Base-by-base conservation (phyloP, 768 basidiomycete genomes). In the Cantharellus cinnabarinus region DNA sequence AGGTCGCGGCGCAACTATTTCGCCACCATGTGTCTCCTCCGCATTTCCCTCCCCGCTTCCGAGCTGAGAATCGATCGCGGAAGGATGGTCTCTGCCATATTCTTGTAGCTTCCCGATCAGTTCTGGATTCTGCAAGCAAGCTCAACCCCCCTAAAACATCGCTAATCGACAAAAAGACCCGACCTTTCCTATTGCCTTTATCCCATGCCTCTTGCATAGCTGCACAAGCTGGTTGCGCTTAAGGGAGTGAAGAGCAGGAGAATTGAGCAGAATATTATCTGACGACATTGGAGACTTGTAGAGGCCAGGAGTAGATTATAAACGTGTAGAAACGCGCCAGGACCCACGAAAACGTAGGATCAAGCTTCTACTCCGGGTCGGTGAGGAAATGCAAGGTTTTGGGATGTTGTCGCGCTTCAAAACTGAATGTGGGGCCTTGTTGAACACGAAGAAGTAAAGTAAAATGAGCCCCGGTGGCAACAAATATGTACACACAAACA, bases 211-310 rank as follows among this genome's bases (percentile, higher is more conserved):
- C 69, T 89, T 89, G 79, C 87, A 90, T 56, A 90, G 75, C 62
- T 84, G 85, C 58, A 86, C 76, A 50, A 89, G 83, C 66, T 90
- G 87, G 52, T 85, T 81, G 55, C 88, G 82, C 67, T 86, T 88
- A 50, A 90, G 77, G 29, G 85, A 83, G 66, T 87, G 79, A 38
- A 90, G 70, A 2, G 88, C 87, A 0, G 87, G 84, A 3, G 86
- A 86, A 69, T 89, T 86, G 71, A 84, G 86, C 5, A 89, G 70
- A 54, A 89, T 89, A 63, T 86, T 57, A n/a, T 44, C 59, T 29
- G 60, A 57, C 50, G 61, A 62, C 60, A 61, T 61, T 15, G 38
- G 20, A 29, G 20, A 29, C 20, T 29, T 29, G 20, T 29, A 29
- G 20, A 29, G 20, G 20, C 20, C 20, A 29, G 20, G 20, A 29